phyloP scores from a whole-genome alignment of 768 basidiomycete species.

The Psilocybe sp. region DNA sequence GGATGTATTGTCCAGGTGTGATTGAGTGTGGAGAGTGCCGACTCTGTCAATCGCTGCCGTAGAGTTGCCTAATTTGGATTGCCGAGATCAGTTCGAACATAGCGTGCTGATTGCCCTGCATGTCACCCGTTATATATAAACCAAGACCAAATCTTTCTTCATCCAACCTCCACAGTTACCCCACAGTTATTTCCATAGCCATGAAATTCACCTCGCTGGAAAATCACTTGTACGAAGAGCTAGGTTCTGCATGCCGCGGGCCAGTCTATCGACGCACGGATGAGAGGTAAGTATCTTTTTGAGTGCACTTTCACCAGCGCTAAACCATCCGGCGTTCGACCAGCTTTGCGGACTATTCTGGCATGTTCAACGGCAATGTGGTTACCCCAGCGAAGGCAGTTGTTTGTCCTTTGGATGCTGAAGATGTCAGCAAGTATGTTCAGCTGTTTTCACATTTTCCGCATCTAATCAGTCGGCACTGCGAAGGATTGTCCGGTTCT shows the following conservation, averaged over 20 bases:
- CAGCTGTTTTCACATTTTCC: not conserved
- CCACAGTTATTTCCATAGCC: constrained; percentile 12
- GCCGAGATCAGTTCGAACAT: too few species aligned
- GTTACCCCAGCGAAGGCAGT: constrained; percentile 58
- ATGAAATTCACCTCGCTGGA: constrained; percentile 20
- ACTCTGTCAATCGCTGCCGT: too few species aligned
- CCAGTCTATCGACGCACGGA: constrained; percentile 42
- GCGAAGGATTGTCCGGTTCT: constrained; percentile 67
- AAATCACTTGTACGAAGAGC: constrained; percentile 40
- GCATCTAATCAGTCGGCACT: not conserved
- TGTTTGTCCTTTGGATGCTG: constrained; percentile 71
- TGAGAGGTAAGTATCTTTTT: constrained; percentile 28
- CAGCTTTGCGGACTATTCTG: constrained; percentile 47
- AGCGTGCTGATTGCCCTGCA: too few species aligned
- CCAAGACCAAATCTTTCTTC: not conserved
- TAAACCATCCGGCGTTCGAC: not conserved
- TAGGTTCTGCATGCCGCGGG: constrained; percentile 44
- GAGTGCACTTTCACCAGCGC: not conserved
- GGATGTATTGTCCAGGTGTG: too few species aligned
- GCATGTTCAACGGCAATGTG: constrained; percentile 79
- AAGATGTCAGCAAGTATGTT: constrained; percentile 80
- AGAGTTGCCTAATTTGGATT: too few species aligned
- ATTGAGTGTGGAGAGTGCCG: too few species aligned
- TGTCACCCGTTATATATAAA: not conserved
- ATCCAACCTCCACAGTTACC: not conserved